Conservation (phyloP, 2,329 filamentous ascomycete genomes). For the Botrytis squamosa region DNA sequence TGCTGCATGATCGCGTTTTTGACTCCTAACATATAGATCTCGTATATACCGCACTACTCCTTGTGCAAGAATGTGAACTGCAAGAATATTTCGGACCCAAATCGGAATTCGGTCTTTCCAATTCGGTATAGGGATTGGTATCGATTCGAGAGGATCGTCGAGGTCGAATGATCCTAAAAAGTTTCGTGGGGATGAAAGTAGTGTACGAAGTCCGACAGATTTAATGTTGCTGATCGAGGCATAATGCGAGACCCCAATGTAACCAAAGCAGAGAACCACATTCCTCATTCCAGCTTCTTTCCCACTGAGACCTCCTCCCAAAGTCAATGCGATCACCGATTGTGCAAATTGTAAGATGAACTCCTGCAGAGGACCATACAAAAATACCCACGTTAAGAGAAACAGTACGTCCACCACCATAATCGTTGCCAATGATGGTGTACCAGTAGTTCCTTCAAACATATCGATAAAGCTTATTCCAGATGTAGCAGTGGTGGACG, state of each 20-base stretch:
- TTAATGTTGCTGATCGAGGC: slow-evolving; percentile 34
- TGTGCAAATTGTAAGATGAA: slow-evolving; percentile 88
- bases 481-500: slow-evolving; percentile 72
- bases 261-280: slow-evolving; percentile 67
- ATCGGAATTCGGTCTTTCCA: slow-evolving; percentile 53
- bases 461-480: slow-evolving; percentile 79
- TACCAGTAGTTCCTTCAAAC: slow-evolving; percentile 82
- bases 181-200: slow-evolving; percentile 34
- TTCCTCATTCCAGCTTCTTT: slow-evolving; percentile 69
- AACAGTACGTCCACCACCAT: slow-evolving; percentile 81
- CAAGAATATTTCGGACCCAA: slow-evolving; percentile 67
- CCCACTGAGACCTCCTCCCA: slow-evolving; percentile 76
- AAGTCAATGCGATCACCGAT: slow-evolving; percentile 85
- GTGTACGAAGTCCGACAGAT: slow-evolving; percentile 32
- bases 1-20: slow-evolving; percentile 53
- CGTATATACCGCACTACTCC: slow-evolving; percentile 69
- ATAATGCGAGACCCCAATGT: slow-evolving; percentile 50
- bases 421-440: slow-evolving; percentile 81
- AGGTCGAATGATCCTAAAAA: slow-evolving; percentile 37
- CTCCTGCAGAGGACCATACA: slow-evolving; percentile 84
- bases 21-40: slow-evolving; percentile 63
- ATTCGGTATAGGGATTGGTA: slow-evolving; percentile 50
- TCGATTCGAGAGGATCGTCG: slow-evolving; percentile 49
- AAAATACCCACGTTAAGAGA: slow-evolving; percentile 79
- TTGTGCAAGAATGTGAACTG: slow-evolving; percentile 73